Evolutionary conservation across 768 basidiomycete genomes (phyloP).

Genomic region (Bullera alba): DNA sequence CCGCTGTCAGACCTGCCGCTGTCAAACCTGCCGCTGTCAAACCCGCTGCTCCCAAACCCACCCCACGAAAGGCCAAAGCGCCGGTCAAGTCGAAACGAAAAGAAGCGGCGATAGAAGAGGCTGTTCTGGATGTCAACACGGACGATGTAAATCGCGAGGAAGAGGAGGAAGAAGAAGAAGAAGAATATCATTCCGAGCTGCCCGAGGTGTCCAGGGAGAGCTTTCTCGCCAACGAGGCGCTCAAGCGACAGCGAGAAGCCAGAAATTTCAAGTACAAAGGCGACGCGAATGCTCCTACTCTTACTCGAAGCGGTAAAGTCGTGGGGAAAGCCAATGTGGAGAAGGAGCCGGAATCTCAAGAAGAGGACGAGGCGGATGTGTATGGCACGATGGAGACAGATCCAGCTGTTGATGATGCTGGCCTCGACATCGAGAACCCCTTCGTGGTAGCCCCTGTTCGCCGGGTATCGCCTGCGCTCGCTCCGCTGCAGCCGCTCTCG

Average conservation of each 20-base stretch:
- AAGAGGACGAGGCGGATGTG: constrained; percentile 23
- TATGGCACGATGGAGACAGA: constrained; percentile 16
- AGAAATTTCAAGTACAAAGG: constrained; percentile 43
- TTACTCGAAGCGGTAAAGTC: constrained; percentile 37
- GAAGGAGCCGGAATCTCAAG: background rate
- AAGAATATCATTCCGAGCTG: background rate
- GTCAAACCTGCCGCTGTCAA: no score
- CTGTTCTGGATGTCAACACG: background rate
- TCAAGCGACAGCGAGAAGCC: constrained; percentile 35
- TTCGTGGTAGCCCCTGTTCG: background rate
- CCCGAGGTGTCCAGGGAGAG: constrained; percentile 17
- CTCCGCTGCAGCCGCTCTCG: background rate
- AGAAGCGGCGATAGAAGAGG: background rate
- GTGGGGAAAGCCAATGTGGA: constrained; percentile 11
- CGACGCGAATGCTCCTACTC: constrained; percentile 36
- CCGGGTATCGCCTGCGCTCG: background rate
- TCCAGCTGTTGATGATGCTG: constrained; percentile 43
- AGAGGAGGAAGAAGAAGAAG: no score
- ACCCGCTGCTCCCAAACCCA: no score
- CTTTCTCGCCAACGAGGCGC: constrained; percentile 39
- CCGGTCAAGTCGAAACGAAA: no score
- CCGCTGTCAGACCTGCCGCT: no score
- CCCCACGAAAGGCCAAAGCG: no score
- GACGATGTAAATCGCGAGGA: no score
- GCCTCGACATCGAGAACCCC: background rate